Percentiles rank a stretch among this genome's conserved stretches.
Evolutionary conservation across 169 alveolate species (phyloP).

Genomic region (Plasmodium blacklocki): DNA sequence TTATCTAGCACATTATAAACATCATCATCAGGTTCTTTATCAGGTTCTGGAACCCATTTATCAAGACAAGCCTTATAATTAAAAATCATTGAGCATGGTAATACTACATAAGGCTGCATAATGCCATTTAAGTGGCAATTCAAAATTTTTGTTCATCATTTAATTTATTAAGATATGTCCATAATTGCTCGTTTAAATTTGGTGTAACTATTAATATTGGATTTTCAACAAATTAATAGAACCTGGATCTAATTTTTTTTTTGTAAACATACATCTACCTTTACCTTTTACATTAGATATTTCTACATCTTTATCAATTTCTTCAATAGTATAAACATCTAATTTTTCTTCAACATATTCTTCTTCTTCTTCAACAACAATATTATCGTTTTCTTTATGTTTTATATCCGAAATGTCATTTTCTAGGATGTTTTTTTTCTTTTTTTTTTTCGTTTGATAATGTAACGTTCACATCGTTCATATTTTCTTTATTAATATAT

Average conservation of each 20-base stretch:
- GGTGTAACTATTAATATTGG: constrained; percentile 88
- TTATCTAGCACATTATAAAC: constrained; percentile 81
- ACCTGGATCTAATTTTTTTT: constrained; percentile 86
- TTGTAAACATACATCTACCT: constrained; percentile 87
- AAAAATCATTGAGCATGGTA: constrained; percentile 68
- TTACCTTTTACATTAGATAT: constrained; percentile 85
- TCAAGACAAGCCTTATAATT: constrained; percentile 79
- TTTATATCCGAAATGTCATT: not conserved
- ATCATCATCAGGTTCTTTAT: constrained; percentile 81
- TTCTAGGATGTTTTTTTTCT: not conserved
- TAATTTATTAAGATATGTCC: constrained; percentile 78
- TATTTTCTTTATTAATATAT: not conserved
- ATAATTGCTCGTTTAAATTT: constrained; percentile 79
- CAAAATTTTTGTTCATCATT: constrained; percentile 78
- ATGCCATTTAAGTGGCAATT: constrained; percentile 89
- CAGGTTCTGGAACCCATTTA: constrained; percentile 84
- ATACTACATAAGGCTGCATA: constrained; percentile 88
- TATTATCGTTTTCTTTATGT: not conserved
- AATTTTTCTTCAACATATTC: constrained; percentile 66
- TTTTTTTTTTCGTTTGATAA: not conserved
- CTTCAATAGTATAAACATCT: constrained; percentile 70
- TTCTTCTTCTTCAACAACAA: constrained; percentile 23
- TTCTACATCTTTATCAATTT: constrained; percentile 83
- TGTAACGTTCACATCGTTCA: not conserved
- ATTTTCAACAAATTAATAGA: constrained; percentile 83